Evolutionary conservation across 1,139 yeast genomes (phyloP).

Genomic region (Protomyces inouyei): DNA sequence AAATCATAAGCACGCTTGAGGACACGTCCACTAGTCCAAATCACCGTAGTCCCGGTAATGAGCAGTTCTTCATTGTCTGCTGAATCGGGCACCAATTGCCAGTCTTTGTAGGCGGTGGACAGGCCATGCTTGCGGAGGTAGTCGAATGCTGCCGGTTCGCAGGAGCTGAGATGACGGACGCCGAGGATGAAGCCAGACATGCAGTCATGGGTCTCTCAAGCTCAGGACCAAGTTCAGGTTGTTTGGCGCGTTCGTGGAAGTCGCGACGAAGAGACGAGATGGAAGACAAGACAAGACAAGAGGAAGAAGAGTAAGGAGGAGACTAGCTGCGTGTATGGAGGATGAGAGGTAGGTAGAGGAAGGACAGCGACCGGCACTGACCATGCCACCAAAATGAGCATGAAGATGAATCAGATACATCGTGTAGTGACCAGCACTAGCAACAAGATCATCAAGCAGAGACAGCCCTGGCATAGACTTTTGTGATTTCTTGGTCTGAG

Average conservation of each 20-base stretch:
- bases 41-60: conserved; percentile 9
- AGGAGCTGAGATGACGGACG: not conserved
- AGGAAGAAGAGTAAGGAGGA: not conserved
- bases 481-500: not conserved
- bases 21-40: conserved; percentile 19
- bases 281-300: not conserved
- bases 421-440: too few relatives aligned
- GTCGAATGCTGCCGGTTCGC: conserved; percentile 17
- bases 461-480: not conserved
- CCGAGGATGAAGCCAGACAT: conserved; percentile 1
- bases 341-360: too few relatives aligned
- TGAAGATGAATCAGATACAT: too few relatives aligned
- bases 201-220: not conserved
- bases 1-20: conserved; percentile 19
- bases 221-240: too few relatives aligned
- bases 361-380: too few relatives aligned
- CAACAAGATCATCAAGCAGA: not conserved
- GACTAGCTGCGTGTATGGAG: not conserved
- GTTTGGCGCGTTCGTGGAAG: too few relatives aligned
- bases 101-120: not conserved
- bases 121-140: conserved; percentile 7
- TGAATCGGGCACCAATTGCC: not conserved
- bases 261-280: too few relatives aligned
- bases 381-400: too few relatives aligned
- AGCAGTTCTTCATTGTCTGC: conserved; percentile 16